Evolutionary conservation across 306 rosid genomes (phyloP), one percentile per base, ranked within the genome.

Genomic region (Quercus dentata): DNA sequence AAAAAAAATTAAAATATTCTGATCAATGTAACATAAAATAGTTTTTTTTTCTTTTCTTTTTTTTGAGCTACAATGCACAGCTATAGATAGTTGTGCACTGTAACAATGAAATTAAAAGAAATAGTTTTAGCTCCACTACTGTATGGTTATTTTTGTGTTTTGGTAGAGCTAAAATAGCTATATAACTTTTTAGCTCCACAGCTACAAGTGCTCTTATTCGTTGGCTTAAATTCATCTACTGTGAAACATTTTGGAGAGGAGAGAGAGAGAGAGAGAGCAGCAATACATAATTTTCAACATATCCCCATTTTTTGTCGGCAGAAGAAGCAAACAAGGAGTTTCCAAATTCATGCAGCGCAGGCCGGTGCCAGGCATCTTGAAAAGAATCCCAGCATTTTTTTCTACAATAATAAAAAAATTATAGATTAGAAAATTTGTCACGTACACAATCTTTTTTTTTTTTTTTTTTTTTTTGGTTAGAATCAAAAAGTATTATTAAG

Each of bases 281-380:
- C 25, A 23, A 12, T 23, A 59, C 31, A 59, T 59, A 41, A 8
- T 58, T 58, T 21, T 31, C 2, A 2, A 15, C 35, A 52, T 8
- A 55, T 3, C 5, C 13, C 55, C 31, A 19, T 21, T 12, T 12
- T 5, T 51, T 13, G 49, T 10, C 38, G 4, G n/a, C 49, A 65
- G 20, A 67, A 67, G 52, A 6, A 65, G 7, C 2, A 20, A 3
- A 17, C 21, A 17, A 4, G 49, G 51, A 65, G 21, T 30, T 14
- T 21, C 65, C 33, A 73, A 11, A 33, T 13, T 91, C 93, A 92
- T 49, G 93, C 88, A 75, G 84, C 85, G 69, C 98, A 95, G 5
- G 94, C 86, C 56, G 99, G 98, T 4, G 87, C 90, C 80, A 92
- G 83, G 85, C 99, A 95, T 78, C 86, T 91, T 78, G 94, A 90